Conservation (phyloP, 192 early-diverging fungal species). For the Umbelopsis ramanniana region DNA sequence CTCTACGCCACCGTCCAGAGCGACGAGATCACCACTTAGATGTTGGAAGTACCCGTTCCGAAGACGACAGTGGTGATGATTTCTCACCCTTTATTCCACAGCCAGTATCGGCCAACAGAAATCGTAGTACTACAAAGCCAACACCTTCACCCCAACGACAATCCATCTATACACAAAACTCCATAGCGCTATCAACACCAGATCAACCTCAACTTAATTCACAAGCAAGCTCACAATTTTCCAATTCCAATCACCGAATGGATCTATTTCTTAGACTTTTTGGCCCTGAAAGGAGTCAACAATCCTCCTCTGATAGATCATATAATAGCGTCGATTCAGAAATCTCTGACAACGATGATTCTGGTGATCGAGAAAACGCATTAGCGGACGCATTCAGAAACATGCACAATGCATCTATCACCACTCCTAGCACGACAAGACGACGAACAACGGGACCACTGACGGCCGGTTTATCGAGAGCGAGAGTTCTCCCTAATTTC, state of each 20-base stretch:
- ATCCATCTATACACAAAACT: neutral
- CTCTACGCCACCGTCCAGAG: neutral
- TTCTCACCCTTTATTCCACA: neutral
- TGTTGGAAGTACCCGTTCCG: neutral
- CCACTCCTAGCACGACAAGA: neutral
- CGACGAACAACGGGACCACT: neutral
- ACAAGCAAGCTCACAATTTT: neutral
- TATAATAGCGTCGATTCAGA: neutral
- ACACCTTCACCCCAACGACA: neutral
- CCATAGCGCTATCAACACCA: neutral
- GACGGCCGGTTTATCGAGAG: neutral
- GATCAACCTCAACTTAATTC: neutral
- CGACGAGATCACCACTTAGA: neutral
- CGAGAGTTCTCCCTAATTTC: no score
- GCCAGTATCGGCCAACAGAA: neutral
- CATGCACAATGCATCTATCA: neutral
- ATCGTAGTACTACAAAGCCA: neutral
- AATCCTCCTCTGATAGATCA: neutral
- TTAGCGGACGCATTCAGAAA: neutral
- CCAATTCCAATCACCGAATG: neutral
- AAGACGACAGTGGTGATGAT: neutral
- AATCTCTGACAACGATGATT: neutral
- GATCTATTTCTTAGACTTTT: neutral
- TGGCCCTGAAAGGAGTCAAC: neutral
- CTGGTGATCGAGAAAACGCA: constrained; percentile 16